Conservation (phyloP, 1,284 basidiomycete species). For the Caloboletus firmus region DNA sequence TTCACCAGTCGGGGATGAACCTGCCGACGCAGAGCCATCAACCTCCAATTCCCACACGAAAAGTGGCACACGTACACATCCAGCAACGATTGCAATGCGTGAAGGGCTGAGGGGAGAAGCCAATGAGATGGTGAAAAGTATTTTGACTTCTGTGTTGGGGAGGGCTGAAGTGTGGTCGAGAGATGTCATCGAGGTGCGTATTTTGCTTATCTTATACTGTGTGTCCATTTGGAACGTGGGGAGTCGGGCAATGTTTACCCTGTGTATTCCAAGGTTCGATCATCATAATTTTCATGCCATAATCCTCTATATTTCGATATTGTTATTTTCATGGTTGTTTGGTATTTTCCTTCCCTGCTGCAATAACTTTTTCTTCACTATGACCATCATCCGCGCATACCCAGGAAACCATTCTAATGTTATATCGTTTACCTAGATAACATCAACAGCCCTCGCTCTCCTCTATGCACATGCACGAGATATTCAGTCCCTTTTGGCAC, state of each 20-base stretch:
- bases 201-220: background rate
- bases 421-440: constrained; percentile 18
- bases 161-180: constrained; percentile 36
- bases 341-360: background rate
- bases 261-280: background rate
- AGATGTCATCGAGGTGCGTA: constrained; percentile 34
- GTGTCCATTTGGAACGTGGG: background rate
- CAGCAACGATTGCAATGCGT: constrained; percentile 65
- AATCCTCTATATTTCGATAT: background rate
- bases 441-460: constrained; percentile 35
- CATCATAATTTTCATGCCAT: background rate
- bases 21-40: constrained; percentile 1
- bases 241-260: background rate
- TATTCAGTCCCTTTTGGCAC: constrained; percentile 20
- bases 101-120: constrained; percentile 60
- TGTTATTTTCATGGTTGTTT: background rate
- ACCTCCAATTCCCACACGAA: background rate
- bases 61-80: constrained; percentile 58
- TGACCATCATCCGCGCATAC: background rate
- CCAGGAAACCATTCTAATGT: constrained; percentile 6
- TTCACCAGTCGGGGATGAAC: constrained; percentile 8
- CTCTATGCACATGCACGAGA: constrained; percentile 30
- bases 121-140: constrained; percentile 64
- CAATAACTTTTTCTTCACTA: background rate
- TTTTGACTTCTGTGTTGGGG: constrained; percentile 43